Base-by-base conservation (phyloP, 2,329 filamentous ascomycete genomes). In the Monosporascus sp. region DNA sequence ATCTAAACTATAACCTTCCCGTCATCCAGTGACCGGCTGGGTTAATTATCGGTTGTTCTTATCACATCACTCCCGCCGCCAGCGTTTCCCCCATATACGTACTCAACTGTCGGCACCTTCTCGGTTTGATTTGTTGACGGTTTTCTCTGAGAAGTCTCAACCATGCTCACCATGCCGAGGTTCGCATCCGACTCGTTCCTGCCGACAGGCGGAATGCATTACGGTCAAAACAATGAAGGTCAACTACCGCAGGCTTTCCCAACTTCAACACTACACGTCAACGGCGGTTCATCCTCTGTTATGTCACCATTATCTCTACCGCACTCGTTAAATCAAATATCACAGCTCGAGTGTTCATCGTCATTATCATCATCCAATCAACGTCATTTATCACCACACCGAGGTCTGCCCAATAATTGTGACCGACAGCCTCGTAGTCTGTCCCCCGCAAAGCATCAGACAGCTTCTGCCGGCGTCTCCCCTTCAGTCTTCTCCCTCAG, bases 101-200 rank as follows among this genome's bases (percentile, higher is more conserved):
- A 5, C 43, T 17, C 24, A 17, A 26, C n/a, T 24, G 24, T 46
- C 43, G 22, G 26, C 38, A 20, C 43, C 41, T 40, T 11, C 40
- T 37, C 41, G n/a, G 9, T 46, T 54, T 50, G 18, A 15, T 26
- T 40, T 11, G 46, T 40, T 48, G 14, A 35, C 52, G 18, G 53
- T 48, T 50, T 26, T 37, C n/a, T 20, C 38, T 28, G 31, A 38
- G 49, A 48, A 45, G 18, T 41, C 52, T 52, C 51, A 55, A 68
- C 55, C 57, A 68, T 67, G 66, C 63, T 69, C 53, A 58, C 64
- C 58, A 76, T 77, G 73, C 68, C 69, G 56, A 75, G 70, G 57
- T 54, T 74, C 37, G 68, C 70, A 37, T 66, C 71, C 54, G 72
- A 77, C 58, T 72, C 74, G 28, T 75, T 76, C 62, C 64, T 74